phyloP scores from a whole-genome alignment of 2,329 filamentous ascomycete genomes.

The Hypoxylon sp. region DNA sequence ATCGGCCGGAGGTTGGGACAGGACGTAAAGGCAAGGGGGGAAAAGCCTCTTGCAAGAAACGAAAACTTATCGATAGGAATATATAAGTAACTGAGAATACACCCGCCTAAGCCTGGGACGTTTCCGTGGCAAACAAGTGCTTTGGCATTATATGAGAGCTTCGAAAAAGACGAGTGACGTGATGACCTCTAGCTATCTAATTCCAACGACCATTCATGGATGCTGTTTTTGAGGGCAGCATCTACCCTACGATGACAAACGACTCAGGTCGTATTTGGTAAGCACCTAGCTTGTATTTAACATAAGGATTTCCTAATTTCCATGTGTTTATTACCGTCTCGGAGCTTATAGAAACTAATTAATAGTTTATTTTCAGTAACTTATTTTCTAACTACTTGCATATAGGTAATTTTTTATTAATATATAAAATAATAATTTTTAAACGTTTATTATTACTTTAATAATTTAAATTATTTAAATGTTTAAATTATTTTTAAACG shows the following conservation, averaged over 20 bases:
- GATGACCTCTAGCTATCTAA: background rate
- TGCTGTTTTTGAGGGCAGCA: background rate
- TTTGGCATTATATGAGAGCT: conserved; percentile 1
- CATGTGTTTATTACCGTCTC: conserved; percentile 1
- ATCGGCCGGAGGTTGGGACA: conserved; percentile 20
- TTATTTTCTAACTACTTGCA: too few species aligned
- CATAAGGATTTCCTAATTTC: background rate
- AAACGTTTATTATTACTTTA: too few species aligned
- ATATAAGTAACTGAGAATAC: conserved; percentile 21
- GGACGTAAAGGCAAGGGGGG: conserved; percentile 7
- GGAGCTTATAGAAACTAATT: too few species aligned
- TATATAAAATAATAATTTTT: too few species aligned
- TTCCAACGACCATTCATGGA: background rate
- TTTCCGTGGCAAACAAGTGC: background rate
- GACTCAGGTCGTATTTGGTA: background rate
- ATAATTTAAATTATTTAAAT: too few species aligned
- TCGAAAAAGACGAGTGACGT: background rate
- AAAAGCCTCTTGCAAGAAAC: conserved; percentile 20
- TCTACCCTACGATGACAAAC: background rate
- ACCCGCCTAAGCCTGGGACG: background rate
- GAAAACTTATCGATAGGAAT: conserved; percentile 5
- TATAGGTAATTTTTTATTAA: too few species aligned
- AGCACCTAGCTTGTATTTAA: background rate
- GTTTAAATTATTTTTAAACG: too few species aligned
- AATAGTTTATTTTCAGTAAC: too few species aligned